A percentile compares a stretch with the other conserved stretches of the same genome.
Conservation (phyloP, 345 rosid genomes). For the Luvunga scandens region DNA sequence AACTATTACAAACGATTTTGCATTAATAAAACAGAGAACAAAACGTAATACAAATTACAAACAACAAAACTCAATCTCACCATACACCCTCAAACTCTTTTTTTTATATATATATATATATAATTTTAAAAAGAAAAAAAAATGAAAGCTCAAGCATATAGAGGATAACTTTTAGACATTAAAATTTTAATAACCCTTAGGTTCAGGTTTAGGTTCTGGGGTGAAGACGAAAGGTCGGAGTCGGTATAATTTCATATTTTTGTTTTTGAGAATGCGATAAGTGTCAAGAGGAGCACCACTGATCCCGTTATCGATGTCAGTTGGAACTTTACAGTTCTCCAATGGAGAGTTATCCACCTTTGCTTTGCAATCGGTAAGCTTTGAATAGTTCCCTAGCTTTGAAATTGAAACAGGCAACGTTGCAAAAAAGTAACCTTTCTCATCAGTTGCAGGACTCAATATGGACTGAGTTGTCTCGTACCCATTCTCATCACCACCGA, state of each 20-base stretch:
- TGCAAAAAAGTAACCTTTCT: constrained; percentile 49
- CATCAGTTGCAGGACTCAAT: constrained; percentile 44
- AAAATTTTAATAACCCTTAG: constrained; percentile 23
- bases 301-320: constrained; percentile 46
- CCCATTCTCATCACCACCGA: constrained; percentile 37
- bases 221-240: constrained; percentile 36
- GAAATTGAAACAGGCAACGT: constrained; percentile 31
- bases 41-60: not conserved
- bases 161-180: too few relatives aligned
- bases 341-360: constrained; percentile 47
- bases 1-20: not conserved
- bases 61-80: not conserved
- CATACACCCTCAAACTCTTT: not conserved
- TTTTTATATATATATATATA: too few relatives aligned
- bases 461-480: constrained; percentile 42
- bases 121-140: too few relatives aligned
- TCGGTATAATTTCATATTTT: constrained; percentile 33
- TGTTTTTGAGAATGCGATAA: constrained; percentile 26
- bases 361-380: constrained; percentile 51
- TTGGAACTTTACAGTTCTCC: constrained; percentile 38
- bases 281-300: constrained; percentile 43
- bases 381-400: constrained; percentile 17
- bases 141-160: too few relatives aligned
- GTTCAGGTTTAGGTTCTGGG: constrained; percentile 2
- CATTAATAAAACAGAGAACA: not conserved